A percentile compares a stretch with the other conserved stretches of the same genome.
phyloP scores from a whole-genome alignment of 78 protist species.

The Corallochytrium limacisporum region DNA sequence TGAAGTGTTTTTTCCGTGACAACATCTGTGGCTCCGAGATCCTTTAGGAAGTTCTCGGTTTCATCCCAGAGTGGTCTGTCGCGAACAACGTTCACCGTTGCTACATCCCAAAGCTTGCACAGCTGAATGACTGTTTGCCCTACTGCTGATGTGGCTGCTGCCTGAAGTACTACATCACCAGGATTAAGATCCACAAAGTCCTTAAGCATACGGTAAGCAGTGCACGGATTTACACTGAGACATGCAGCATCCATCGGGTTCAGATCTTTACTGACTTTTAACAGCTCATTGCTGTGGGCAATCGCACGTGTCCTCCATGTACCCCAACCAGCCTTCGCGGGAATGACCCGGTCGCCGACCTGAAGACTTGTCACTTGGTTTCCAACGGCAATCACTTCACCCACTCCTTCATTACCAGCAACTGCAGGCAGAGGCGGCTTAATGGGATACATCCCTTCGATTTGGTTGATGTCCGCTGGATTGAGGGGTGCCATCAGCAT shows the following conservation, averaged over 20 bases:
- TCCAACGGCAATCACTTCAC: constrained; percentile 61
- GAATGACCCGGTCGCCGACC: constrained; percentile 49
- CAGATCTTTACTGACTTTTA: no score
- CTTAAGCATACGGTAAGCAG: constrained; percentile 60
- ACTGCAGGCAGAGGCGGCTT: constrained; percentile 57
- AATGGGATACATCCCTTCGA: constrained; percentile 66
- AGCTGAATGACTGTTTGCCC: constrained; percentile 62
- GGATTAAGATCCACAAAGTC: constrained; percentile 53
- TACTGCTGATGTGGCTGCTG: constrained; percentile 68
- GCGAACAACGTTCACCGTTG: constrained; percentile 55
- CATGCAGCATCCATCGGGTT: constrained; percentile 33
- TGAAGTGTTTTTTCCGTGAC: no score
- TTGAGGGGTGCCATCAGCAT: constrained; percentile 75
- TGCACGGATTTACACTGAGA: constrained; percentile 63
- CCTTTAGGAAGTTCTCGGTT: constrained; percentile 17
- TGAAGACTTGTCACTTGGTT: constrained; percentile 24
- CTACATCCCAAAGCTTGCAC: constrained; percentile 38
- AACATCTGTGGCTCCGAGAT: constrained; percentile 60
- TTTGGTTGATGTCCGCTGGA: constrained; percentile 68
- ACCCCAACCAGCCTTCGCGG: constrained; percentile 10
- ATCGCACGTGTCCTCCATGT: no score
- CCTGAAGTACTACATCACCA: constrained; percentile 72
- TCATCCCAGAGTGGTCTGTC: constrained; percentile 30
- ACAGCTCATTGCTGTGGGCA: no score
- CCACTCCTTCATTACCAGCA: constrained; percentile 71